These are phyloP conservation scores for Aspergillus thermomutatus DNA, from an alignment of 2,329 filamentous ascomycete genomes.

Conservation along the genomic window DNA sequence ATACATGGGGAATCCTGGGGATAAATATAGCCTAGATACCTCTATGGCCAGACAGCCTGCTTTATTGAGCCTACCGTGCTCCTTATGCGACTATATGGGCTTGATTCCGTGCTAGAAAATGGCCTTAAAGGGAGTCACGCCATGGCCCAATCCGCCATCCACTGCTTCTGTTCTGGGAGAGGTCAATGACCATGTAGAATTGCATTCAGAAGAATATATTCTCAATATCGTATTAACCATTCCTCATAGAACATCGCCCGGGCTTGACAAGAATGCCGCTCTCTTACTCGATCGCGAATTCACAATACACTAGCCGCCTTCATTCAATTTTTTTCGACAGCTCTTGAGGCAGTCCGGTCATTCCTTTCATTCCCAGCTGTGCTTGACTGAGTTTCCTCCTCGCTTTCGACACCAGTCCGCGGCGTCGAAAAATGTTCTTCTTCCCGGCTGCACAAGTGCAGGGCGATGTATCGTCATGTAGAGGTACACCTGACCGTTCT, in stretches of 20 bases:
- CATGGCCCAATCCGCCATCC: no score
- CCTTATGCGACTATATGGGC: no score
- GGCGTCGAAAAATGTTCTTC: not conserved
- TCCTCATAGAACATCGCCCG: not conserved
- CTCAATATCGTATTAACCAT: not conserved
- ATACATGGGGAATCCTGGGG: no score
- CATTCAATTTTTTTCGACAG: not conserved
- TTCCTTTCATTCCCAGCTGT: not conserved
- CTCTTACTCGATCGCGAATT: not conserved
- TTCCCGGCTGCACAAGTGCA: not conserved
- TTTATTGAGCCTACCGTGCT: no score
- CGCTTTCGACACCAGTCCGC: not conserved
- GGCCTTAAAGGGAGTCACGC: no score
- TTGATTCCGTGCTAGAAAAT: no score
- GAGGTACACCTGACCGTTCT: not conserved
- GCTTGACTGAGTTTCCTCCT: not conserved
- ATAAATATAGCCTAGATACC: no score
- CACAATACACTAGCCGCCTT: not conserved
- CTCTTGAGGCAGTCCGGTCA: not conserved
- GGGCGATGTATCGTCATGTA: not conserved
- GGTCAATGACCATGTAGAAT: no score
- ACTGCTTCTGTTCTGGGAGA: no score
- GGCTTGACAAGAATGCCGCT: no score
- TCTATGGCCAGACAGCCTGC: no score
- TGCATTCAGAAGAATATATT: not conserved